Conservation (phyloP, 768 basidiomycete species). For the Chalciporus chontae region DNA sequence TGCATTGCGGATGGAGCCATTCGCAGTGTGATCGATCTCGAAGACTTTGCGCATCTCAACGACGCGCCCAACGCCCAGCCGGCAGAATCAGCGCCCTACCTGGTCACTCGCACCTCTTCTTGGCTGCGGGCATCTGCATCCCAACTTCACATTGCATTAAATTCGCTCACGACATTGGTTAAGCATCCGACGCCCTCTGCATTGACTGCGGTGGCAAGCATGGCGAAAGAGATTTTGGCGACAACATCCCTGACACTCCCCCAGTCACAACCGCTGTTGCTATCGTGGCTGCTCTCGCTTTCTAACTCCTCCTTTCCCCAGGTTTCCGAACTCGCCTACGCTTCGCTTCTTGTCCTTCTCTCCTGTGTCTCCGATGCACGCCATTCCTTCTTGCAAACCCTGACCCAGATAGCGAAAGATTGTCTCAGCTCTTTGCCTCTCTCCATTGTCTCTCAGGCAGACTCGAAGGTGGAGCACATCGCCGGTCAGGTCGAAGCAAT, state of each 20-base stretch:
- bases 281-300: conserved; percentile 72
- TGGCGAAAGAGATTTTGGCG: conserved; percentile 54
- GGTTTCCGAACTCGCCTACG: conserved; percentile 48
- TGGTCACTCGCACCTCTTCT: conserved; percentile 58
- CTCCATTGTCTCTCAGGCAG: conserved; percentile 64
- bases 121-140: conserved; percentile 83
- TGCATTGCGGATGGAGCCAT: conserved; percentile 62
- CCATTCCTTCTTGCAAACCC: conserved; percentile 47
- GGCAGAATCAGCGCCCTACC: conserved; percentile 36
- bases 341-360: conserved; percentile 47
- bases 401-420: conserved; percentile 62
- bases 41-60: conserved; percentile 50
- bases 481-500: conserved; percentile 69
- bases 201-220: conserved; percentile 50
- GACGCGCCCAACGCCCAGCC: conserved; percentile 13
- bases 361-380: conserved; percentile 37
- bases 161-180: conserved; percentile 65
- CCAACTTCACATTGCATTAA: conserved; percentile 81
- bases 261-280: conserved; percentile 59
- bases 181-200: conserved; percentile 70
- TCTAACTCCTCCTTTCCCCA: conserved; percentile 54
- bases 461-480: conserved; percentile 68
- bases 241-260: conserved; percentile 61
- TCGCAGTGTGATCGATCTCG: conserved; percentile 51
- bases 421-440: conserved; percentile 70